Percentiles rank a stretch among this genome's conserved stretches.
phyloP scores from a whole-genome alignment of 1,139 yeast species.

The Suhomyces chickasaworum region DNA sequence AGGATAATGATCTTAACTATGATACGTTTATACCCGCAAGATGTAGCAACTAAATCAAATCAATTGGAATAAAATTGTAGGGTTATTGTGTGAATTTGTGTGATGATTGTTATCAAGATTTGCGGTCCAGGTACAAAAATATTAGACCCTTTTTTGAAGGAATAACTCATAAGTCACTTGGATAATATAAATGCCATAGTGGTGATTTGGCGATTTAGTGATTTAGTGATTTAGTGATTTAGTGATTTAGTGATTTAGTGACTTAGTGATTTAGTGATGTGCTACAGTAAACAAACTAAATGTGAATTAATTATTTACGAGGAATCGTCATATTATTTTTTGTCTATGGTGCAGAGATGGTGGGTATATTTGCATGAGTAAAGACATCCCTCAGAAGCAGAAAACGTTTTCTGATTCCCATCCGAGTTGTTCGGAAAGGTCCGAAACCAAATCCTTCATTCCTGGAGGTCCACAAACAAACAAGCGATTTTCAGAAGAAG shows the following conservation, averaged over 20 bases:
- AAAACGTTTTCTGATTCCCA: conserved; percentile 66
- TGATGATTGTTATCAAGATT: not conserved
- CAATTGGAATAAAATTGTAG: no score
- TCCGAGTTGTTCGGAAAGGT: conserved; percentile 57
- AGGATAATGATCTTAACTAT: no score
- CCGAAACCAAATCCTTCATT: conserved; percentile 57
- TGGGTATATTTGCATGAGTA: not conserved
- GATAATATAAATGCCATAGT: no score
- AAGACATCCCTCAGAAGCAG: conserved; percentile 47
- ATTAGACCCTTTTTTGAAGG: not conserved
- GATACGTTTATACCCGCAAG: no score
- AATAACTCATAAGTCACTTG: no score
- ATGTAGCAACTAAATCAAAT: no score
- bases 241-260: no score
- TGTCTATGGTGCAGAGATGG: not conserved
- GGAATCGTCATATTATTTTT: not conserved
- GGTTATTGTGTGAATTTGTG: not conserved
- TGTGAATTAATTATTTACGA: no score
- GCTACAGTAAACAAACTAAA: not conserved
- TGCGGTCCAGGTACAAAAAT: not conserved
- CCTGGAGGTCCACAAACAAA: conserved; percentile 78
- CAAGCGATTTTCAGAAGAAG: conserved; percentile 46
- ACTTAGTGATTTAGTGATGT: no score
- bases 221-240: no score
- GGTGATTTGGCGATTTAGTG: no score